A percentile compares a stretch with the other conserved stretches of the same genome.
phyloP scores from a whole-genome alignment of 2,329 filamentous ascomycete genomes.

The Pestalotiopsis sp. region DNA sequence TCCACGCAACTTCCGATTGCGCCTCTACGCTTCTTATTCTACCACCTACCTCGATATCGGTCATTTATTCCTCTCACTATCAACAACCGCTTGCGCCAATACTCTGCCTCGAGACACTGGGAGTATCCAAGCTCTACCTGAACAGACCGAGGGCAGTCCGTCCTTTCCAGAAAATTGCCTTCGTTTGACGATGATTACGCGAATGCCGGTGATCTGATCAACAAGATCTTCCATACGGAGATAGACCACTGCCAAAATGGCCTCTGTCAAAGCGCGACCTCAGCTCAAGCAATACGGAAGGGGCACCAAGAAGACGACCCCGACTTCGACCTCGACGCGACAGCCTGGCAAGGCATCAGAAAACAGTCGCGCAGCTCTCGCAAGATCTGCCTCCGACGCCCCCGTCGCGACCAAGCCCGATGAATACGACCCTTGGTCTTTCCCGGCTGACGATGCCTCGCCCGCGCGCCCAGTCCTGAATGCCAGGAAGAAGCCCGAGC shows the following conservation, averaged over 20 bases:
- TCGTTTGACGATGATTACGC: constrained; percentile 1
- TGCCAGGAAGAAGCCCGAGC: constrained; percentile 24
- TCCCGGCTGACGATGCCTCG: constrained; percentile 1
- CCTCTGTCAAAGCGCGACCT: constrained; percentile 21
- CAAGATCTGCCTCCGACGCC: not conserved
- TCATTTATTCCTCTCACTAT: not conserved
- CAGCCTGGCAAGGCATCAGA: not conserved
- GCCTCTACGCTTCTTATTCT: not conserved
- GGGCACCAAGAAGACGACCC: constrained; percentile 10
- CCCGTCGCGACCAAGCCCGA: not conserved
- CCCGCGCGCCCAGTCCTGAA: not conserved
- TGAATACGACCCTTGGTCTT: not conserved
- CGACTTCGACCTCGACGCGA: not conserved
- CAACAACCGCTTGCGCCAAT: not conserved
- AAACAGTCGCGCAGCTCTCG: not conserved
- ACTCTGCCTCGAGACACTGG: not conserved
- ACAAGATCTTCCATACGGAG: not conserved
- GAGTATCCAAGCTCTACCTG: not conserved
- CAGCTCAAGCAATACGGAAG: constrained; percentile 31
- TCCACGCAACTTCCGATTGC: not conserved
- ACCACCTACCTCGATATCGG: not conserved
- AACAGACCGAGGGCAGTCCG: not conserved
- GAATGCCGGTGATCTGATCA: not conserved
- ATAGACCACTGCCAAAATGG: constrained; percentile 22
- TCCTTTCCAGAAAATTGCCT: not conserved